Base-by-base conservation (phyloP, 106 monocot species). In the Dendrobium catenatum region DNA sequence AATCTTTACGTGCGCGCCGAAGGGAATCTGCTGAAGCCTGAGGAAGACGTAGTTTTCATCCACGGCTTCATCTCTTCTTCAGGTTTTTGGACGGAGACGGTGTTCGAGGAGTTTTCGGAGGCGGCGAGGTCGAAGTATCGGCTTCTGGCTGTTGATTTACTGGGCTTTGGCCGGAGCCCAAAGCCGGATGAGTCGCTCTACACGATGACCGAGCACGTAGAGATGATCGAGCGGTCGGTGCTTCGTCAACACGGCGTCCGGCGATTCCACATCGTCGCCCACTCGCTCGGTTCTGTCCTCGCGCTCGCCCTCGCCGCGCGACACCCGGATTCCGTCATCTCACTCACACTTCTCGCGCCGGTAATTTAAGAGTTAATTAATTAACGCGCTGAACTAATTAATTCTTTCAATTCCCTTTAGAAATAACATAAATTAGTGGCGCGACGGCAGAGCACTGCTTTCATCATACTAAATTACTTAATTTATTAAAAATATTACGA, bases 1-100 rank as follows among this genome's bases (percentile, higher is more conserved):
- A 17, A 43, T 3, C 49, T 76, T 5, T 27, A 76, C 49, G 76
- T 76, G 47, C 76, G 27, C 11, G 15, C 49, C n/a, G 76, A 49
- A 42, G 76, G 76, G 48, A 76, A 51, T 13, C 3, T 51, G 2
- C 2, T 10, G 9, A 41, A 10, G 55, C 42, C 82, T 41, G 43
- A 48, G n/a, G 94, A 88, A 47, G 88, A 92, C 78, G 89, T 97
- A 40, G 37, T 96, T 6, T 96, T 96, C 85, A 90, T 96, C 73
- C 94, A 94, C 68, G 94, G 96, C 0, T 96, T 96, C 86, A 92
- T 96, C 59, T 96, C 96, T 4, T 96, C 94, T 2, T 96, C 96
- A 1, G 11, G 72, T 56, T 94, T 94, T 79, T 96, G 96, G 96
- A 94, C 94, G 41, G 96, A 96, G 87, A 96, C 96, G 47, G 86